Base-by-base conservation (phyloP, 169 alveolate genomes). In the Perkinsus chesapeaki region DNA sequence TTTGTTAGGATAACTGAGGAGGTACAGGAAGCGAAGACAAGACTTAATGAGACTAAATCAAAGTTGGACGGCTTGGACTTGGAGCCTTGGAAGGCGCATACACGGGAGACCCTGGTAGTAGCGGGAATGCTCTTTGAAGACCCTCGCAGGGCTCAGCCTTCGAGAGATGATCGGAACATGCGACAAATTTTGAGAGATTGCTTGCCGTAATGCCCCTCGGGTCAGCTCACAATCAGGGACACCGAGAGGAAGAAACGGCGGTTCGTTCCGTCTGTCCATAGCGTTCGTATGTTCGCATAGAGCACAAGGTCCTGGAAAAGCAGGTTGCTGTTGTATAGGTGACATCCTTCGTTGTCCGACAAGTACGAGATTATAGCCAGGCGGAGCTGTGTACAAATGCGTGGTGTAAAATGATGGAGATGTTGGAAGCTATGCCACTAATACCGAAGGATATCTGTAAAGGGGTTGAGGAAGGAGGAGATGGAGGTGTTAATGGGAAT, bases 301-400 rank as follows among this genome's bases (percentile, higher is more conserved):
- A n/a, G n/a, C n/a, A n/a, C n/a, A n/a, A n/a, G n/a, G n/a, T 12
- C 23, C 1, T 90, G 31, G 3, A 31, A 5, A 34, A 1, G 47
- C 7, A 5, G 92, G 38, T 20, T 3, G 10, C 47, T 7, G 92
- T 39, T 23, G 7, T 39, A 7, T 91, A 7, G 38, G 34, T 82
- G 27, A 92, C 95, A 3, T 5, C 73, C 82, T 93, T 92, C 92
- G 60, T 10, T 27, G 36, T 93, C 91, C 92, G 90, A 73, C 39
- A 73, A 60, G 91, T 92, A 93, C 0, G 92, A 73, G 39, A 31
- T 34, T 16, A 93, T 16, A 20, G 37, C 82, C 82, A 60, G 82
- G 82, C 95, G 0, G 96, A 95, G 91, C 72, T 95, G 94, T 43
- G 93, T 73, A 95, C 95, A 23, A 91, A 92, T 39, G 95, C 96